Conservation (phyloP, 2,329 filamentous ascomycete genomes). For the Diplodia seriata region DNA sequence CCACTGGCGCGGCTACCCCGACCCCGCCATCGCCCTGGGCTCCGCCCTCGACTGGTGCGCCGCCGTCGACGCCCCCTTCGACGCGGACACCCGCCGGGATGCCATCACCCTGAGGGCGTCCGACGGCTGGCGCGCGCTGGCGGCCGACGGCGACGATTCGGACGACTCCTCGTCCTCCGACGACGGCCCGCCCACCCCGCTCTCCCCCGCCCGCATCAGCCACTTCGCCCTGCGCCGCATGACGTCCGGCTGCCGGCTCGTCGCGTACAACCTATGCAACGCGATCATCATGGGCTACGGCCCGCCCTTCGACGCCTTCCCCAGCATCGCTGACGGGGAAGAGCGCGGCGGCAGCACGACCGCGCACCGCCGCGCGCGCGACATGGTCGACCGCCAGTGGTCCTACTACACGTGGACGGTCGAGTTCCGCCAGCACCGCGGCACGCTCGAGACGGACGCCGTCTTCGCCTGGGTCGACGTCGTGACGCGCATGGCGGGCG, state of each 20-base stretch:
- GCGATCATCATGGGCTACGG: too few species aligned
- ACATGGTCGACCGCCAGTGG: too few species aligned
- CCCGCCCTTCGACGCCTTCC: too few species aligned
- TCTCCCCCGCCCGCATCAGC: too few species aligned
- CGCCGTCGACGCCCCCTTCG: background rate
- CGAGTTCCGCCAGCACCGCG: conserved; percentile 43
- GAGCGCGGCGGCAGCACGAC: background rate
- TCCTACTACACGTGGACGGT: conserved; percentile 35
- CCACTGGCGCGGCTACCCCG: background rate
- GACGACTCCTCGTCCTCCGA: too few species aligned
- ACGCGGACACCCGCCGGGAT: too few species aligned
- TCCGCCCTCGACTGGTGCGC: background rate
- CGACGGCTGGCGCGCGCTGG: too few species aligned
- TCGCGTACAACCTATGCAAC: background rate
- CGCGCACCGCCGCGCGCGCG: too few species aligned
- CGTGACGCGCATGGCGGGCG: conserved; percentile 3
- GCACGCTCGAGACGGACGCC: conserved; percentile 37
- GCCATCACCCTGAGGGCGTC: too few species aligned
- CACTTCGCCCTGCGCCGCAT: background rate
- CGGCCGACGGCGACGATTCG: background rate
- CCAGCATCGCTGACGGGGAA: background rate
- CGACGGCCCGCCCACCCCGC: background rate
- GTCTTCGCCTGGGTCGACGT: conserved; percentile 42
- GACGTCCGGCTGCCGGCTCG: background rate
- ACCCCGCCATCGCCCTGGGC: background rate